Evolutionary conservation across 2,329 filamentous ascomycete species (phyloP).

Genomic region (Paraphoma chrysanthemicola): DNA sequence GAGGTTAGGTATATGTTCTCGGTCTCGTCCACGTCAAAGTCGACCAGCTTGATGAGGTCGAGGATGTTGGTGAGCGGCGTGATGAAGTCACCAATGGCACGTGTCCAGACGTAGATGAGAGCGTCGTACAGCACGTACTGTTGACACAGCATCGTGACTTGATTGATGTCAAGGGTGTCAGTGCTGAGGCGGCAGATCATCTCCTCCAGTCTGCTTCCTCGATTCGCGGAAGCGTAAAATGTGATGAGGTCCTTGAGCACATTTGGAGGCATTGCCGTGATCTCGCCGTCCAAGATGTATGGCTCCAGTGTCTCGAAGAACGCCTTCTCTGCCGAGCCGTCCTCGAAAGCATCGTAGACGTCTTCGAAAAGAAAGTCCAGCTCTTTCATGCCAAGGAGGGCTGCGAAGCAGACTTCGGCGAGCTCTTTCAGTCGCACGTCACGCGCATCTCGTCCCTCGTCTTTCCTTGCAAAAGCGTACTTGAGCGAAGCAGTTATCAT

Average conservation of each 20-base stretch:
- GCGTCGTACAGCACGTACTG: conserved; percentile 93
- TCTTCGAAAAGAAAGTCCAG: conserved; percentile 88
- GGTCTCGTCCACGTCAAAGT: conserved; percentile 63
- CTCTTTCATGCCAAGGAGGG: conserved; percentile 79
- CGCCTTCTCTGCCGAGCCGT: conserved; percentile 72
- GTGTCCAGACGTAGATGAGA: conserved; percentile 95
- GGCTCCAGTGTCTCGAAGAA: conserved; percentile 91
- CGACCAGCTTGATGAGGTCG: conserved; percentile 64
- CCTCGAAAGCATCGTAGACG: conserved; percentile 89
- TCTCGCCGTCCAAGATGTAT: conserved; percentile 79
- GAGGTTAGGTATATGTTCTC: conserved; percentile 71
- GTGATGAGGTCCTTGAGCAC: conserved; percentile 86
- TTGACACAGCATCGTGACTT: conserved; percentile 89
- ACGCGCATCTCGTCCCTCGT: conserved; percentile 58
- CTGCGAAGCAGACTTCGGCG: conserved; percentile 81
- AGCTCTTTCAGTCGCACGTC: conserved; percentile 74
- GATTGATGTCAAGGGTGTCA: conserved; percentile 88
- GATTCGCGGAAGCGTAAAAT: conserved; percentile 78
- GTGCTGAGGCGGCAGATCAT: conserved; percentile 94
- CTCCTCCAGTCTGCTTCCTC: conserved; percentile 83
- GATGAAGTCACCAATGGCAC: conserved; percentile 85
- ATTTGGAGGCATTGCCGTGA: conserved; percentile 78
- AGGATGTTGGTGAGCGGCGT: conserved; percentile 88
- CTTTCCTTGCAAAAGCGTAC: conserved; percentile 77
- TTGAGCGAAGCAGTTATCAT: conserved; percentile 92